Evolutionary conservation across 805 yeast species (phyloP).

Genomic region (Saturnispora gosingensis): DNA sequence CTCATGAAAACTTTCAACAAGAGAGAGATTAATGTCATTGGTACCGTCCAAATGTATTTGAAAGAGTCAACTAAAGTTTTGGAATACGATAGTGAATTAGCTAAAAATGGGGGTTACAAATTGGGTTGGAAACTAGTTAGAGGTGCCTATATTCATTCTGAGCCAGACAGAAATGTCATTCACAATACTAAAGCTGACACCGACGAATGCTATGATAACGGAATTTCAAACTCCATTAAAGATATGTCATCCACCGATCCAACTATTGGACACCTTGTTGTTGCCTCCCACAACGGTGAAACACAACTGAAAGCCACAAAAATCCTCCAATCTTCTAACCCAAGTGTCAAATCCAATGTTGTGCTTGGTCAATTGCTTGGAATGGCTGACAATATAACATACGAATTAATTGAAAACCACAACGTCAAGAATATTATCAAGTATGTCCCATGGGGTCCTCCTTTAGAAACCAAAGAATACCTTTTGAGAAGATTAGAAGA

Average conservation of each 20-base stretch:
- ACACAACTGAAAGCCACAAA: conserved; percentile 69
- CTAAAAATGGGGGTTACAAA: conserved; percentile 52
- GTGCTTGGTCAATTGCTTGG: conserved; percentile 88
- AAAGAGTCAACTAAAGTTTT: conserved; percentile 59
- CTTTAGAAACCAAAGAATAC: conserved; percentile 85
- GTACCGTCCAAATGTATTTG: conserved; percentile 90
- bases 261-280: conserved; percentile 67
- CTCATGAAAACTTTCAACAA: conserved; percentile 68
- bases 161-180: conserved; percentile 63
- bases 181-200: conserved; percentile 71
- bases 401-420: conserved; percentile 57
- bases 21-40: conserved; percentile 60
- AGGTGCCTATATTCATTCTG: conserved; percentile 93
- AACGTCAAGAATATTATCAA: conserved; percentile 71
- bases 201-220: conserved; percentile 67
- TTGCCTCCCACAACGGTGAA: conserved; percentile 80
- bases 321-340: conserved; percentile 28
- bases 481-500: conserved; percentile 85
- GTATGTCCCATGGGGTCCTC: conserved; percentile 98
- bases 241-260: conserved; percentile 38
- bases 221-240: conserved; percentile 52
- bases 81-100: conserved; percentile 53
- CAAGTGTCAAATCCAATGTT: conserved; percentile 45
- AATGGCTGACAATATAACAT: conserved; percentile 87
- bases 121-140: conserved; percentile 85